phyloP scores from a whole-genome alignment of 2,329 filamentous ascomycete genomes.

The Aspergillus chevalieri region DNA sequence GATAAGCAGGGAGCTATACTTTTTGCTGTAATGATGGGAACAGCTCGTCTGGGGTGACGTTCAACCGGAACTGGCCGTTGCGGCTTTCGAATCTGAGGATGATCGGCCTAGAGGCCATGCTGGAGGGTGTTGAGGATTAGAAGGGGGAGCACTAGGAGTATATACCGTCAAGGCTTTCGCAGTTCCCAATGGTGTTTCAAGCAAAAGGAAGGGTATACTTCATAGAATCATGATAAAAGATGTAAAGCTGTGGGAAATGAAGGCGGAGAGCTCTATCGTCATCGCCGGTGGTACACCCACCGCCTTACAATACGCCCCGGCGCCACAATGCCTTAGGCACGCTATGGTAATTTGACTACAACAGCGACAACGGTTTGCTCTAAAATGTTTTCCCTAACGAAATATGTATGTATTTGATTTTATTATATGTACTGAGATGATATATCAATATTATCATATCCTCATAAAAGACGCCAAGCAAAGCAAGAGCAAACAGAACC shows the following conservation, averaged over 20 bases:
- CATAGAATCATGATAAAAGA: conserved; percentile 2
- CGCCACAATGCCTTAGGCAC: background rate
- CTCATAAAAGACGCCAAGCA: background rate
- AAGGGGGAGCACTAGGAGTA: background rate
- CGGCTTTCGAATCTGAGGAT: conserved; percentile 81
- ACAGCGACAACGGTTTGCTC: background rate
- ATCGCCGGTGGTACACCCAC: conserved; percentile 12
- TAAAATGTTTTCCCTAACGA: background rate
- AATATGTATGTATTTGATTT: background rate
- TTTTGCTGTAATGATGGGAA: conserved; percentile 56
- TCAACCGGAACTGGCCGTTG: conserved; percentile 86
- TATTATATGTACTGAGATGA: background rate
- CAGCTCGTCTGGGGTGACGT: conserved; percentile 64
- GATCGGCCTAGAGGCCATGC: conserved; percentile 52
- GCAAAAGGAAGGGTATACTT: background rate
- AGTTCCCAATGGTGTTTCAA: background rate
- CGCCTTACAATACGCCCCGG: conserved; percentile 1
- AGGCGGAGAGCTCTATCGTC: conserved; percentile 18
- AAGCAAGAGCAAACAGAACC: conserved; percentile 10
- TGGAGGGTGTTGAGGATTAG: conserved; percentile 1
- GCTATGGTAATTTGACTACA: background rate
- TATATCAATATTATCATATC: conserved; percentile 1
- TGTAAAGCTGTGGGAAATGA: conserved; percentile 6
- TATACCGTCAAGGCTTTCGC: background rate
- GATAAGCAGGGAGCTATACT: conserved; percentile 19